These are phyloP conservation scores for Globisporangium sylvaticum DNA, from an alignment of 352 stramenopile genomes.

Conservation along the genomic window DNA sequence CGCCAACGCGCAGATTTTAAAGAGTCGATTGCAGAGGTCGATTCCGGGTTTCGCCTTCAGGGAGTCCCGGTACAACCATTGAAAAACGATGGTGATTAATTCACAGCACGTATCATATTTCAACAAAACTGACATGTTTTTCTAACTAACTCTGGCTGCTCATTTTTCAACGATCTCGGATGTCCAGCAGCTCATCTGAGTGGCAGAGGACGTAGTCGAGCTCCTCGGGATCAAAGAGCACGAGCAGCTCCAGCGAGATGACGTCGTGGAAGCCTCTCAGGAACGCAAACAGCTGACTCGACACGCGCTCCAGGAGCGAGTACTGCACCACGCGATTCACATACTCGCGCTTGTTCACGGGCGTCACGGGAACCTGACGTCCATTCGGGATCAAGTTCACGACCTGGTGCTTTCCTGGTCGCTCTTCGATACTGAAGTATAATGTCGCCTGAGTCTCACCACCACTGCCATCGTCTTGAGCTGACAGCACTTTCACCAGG, in stretches of 20 bases:
- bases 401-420: background rate
- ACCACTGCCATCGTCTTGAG: constrained; percentile 12
- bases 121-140: too few relatives aligned
- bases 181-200: background rate
- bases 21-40: too few relatives aligned
- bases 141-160: background rate
- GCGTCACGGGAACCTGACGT: background rate
- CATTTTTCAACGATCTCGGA: background rate
- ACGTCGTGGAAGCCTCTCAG: background rate
- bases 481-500: constrained; percentile 17
- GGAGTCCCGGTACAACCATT: too few relatives aligned
- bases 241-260: background rate
- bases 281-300: background rate
- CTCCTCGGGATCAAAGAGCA: background rate
- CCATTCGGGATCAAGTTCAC: background rate
- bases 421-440: background rate
- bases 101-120: too few relatives aligned
- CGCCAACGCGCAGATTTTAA: too few relatives aligned
- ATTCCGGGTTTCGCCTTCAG: too few relatives aligned
- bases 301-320: background rate
- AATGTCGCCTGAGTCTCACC: background rate
- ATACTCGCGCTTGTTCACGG: background rate
- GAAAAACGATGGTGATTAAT: too few relatives aligned
- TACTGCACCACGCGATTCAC: background rate
- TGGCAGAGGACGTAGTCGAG: background rate